Base-by-base conservation (phyloP, 2,329 filamentous ascomycete genomes). In the Colletotrichum musicola region DNA sequence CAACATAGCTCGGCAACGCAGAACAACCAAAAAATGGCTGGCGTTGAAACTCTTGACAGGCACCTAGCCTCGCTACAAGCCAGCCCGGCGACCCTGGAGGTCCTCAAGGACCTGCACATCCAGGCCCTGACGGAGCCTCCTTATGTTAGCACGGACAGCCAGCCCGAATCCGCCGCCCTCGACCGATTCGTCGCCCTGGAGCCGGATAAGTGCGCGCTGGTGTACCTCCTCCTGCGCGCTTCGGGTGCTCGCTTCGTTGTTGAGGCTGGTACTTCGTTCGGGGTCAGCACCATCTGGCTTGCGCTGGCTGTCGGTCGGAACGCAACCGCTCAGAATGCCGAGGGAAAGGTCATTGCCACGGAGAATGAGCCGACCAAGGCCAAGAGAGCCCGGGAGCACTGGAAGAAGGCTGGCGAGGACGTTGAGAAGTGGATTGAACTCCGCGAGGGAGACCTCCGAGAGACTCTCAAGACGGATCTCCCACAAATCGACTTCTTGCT, bases 141-240 rank as follows among this genome's bases (percentile, higher is more conserved):
- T 9, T 79, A 76, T 22, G 71, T 77, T 30, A 79, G 78, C 63
- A 76, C 74, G 20, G 55, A 62, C 47, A 71, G 46, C 18, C 68
- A 72, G 70, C 71, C 25, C 18, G 25, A 3, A 13, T 42, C 60
- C 14, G 50, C 40, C 4, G 47, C 56, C 3, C 47, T 68, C 6
- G 85, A 89, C 73, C 87, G 87, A 73, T 89, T 90, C 74, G 84
- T 90, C 60, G 86, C 86, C 0, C 80, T 91, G 1, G 87, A 89
- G 44, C 77, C 81, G 9, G 87, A 90, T 74, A 90, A 90, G 74
- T 86, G 83, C 72, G 79, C 83, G 4, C 81, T 89, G 46, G 77
- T 88, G 1, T 90, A 90, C 74, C 83, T 86, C 18, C 79, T 90
- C 0, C 74, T 83, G 3, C 81, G 82, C 3, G 79, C 82, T 12